Evolutionary conservation across 192 early-diverging fungal genomes (phyloP).

Genomic region (Backusella macrospora): DNA sequence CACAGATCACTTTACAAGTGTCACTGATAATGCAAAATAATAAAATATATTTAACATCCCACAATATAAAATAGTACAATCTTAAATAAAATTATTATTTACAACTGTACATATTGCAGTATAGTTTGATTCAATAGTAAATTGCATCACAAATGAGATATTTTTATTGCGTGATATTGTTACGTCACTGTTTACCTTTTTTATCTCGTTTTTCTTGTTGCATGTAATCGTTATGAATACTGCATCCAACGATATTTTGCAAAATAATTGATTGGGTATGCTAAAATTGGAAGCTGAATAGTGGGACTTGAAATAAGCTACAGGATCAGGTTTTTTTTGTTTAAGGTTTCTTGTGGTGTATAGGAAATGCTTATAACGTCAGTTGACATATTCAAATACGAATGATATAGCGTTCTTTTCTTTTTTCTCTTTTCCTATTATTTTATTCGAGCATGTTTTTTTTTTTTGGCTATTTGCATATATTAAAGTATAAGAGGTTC

Average conservation of each 20-base stretch:
- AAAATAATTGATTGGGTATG: neutral
- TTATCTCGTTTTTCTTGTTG: neutral
- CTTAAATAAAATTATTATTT: neutral
- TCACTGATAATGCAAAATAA: neutral
- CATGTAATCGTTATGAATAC: neutral
- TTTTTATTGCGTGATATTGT: no score
- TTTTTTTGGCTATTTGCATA: conserved; percentile 3
- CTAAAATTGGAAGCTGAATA: conserved; percentile 9
- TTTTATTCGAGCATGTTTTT: neutral
- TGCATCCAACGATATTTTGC: no score
- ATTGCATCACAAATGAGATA: no score
- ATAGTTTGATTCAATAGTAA: no score
- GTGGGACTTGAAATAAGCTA: conserved; percentile 2
- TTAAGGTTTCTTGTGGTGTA: no score
- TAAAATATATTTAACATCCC: neutral
- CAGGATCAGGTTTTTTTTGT: no score
- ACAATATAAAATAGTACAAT: neutral
- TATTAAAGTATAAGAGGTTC: neutral
- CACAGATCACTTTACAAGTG: neutral
- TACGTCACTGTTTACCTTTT: neutral
- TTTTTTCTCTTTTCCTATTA: neutral
- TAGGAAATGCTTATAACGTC: neutral
- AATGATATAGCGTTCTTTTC: neutral
- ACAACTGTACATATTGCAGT: no score
- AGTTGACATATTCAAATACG: neutral